Percentiles rank a stretch among this genome's conserved stretches.
Conservation (phyloP, 495 filamentous ascomycete genomes). For the Neurospora sp. region DNA sequence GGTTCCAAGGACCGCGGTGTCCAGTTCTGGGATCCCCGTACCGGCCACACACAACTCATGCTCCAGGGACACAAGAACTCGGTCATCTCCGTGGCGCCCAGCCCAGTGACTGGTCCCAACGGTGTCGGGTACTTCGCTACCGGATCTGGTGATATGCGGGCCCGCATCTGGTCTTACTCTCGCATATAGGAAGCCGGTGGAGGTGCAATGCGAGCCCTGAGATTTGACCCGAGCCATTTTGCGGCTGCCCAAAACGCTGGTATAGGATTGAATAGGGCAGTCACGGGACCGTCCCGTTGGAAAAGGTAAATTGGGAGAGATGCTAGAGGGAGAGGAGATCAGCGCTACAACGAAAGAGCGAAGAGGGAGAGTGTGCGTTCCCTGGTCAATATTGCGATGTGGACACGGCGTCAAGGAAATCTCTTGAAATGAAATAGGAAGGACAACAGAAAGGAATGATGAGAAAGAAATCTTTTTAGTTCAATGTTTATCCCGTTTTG, state of each 20-base stretch:
- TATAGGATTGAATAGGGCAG: not conserved
- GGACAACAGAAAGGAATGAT: not conserved
- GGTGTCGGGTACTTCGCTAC: slow-evolving; percentile 69
- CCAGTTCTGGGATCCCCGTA: slow-evolving; percentile 87
- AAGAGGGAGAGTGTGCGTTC: not conserved
- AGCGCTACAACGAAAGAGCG: not conserved
- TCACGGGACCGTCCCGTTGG: not conserved
- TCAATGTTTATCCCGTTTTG: not conserved
- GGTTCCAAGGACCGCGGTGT: slow-evolving; percentile 86
- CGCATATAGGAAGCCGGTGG: not conserved
- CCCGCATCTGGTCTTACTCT: slow-evolving; percentile 77
- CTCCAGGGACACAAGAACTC: slow-evolving; percentile 90
- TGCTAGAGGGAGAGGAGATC: not conserved
- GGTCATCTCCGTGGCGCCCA: slow-evolving; percentile 82
- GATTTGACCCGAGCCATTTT: not conserved
- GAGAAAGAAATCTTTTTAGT: not conserved
- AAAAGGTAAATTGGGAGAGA: not conserved
- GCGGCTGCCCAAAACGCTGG: not conserved
- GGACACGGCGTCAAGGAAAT: not conserved
- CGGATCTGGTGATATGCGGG: slow-evolving; percentile 82
- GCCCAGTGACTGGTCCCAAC: slow-evolving; percentile 69
- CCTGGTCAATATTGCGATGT: not conserved
- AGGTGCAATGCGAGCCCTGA: not conserved
- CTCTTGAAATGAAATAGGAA: not conserved
- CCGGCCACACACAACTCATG: slow-evolving; percentile 82